Evolutionary conservation across 176 grass and related monocot genomes (phyloP).

Genomic region (Triticum urartu): DNA sequence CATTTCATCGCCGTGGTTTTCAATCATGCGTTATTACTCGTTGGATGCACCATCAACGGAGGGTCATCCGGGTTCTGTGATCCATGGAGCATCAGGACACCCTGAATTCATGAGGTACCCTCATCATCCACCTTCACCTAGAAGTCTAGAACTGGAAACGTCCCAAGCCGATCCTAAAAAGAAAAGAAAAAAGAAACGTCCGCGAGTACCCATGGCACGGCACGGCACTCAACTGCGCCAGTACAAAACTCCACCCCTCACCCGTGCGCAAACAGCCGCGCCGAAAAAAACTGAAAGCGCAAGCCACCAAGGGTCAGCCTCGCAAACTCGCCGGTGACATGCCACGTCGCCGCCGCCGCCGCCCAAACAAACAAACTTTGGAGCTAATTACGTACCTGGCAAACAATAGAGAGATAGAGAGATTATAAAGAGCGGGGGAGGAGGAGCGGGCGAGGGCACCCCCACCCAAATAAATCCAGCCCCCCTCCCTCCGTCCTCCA

Average conservation of each 20-base stretch:
- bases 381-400: neutral
- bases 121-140: too few relatives aligned
- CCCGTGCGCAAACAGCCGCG: neutral
- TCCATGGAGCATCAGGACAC: neutral
- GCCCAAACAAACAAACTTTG: neutral
- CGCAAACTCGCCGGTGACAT: neutral
- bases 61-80: neutral
- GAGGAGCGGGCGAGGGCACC: neutral
- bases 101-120: neutral
- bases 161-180: too few relatives aligned
- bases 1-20: neutral
- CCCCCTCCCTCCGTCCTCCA: conserved; percentile 14
- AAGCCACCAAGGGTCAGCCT: neutral
- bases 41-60: neutral
- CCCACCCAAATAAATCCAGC: conserved; percentile 44
- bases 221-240: neutral
- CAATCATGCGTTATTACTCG: too few relatives aligned
- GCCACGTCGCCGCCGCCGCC: neutral
- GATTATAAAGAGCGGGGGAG: neutral
- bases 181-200: too few relatives aligned
- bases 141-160: too few relatives aligned
- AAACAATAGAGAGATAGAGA: too few relatives aligned
- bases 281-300: neutral
- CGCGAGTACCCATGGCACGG: too few relatives aligned
- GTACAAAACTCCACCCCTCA: neutral